These are phyloP conservation scores for Dentipellis sp. DNA, from an alignment of 768 basidiomycete species.

Conservation along the genomic window DNA sequence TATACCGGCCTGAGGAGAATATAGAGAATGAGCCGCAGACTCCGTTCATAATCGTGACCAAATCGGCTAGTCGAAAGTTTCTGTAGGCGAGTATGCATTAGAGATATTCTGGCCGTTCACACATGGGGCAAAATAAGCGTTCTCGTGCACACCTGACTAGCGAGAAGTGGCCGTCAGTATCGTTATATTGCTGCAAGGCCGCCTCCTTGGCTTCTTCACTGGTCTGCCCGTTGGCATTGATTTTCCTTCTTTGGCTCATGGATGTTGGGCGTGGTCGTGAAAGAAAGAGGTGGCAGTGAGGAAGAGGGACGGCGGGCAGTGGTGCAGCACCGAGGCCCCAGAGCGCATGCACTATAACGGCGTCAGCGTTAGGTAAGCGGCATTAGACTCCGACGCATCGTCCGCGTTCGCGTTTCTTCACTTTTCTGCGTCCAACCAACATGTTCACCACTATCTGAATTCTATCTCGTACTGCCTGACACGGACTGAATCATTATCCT, in stretches of 20 bases:
- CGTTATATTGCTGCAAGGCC: constrained; percentile 72
- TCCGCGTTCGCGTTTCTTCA: too few relatives aligned
- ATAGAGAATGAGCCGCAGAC: constrained; percentile 95
- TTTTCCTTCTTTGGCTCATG: constrained; percentile 46
- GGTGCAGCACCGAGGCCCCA: too few relatives aligned
- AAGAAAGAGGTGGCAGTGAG: constrained; percentile 3
- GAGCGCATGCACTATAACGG: too few relatives aligned
- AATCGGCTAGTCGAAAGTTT: constrained; percentile 95
- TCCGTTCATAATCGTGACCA: constrained; percentile 98
- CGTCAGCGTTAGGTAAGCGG: too few relatives aligned
- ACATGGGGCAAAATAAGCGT: constrained; percentile 1
- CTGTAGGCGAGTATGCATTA: constrained; percentile 32
- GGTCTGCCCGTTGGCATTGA: constrained; percentile 21
- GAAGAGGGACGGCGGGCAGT: constrained; percentile 4
- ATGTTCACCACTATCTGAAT: neutral
- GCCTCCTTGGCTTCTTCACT: constrained; percentile 22
- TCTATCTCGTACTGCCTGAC: neutral
- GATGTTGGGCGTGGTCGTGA: constrained; percentile 1
- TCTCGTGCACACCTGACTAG: constrained; percentile 67
- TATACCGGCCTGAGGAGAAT: constrained; percentile 87
- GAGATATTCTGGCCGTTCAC: constrained; percentile 8
- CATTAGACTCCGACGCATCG: too few relatives aligned
- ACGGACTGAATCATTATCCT: too few relatives aligned
- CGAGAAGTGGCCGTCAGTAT: constrained; percentile 93
- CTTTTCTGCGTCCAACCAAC: neutral